Evolutionary conservation across 1,284 basidiomycete genomes (phyloP).

Genomic region (Schizophyllum amplum): DNA sequence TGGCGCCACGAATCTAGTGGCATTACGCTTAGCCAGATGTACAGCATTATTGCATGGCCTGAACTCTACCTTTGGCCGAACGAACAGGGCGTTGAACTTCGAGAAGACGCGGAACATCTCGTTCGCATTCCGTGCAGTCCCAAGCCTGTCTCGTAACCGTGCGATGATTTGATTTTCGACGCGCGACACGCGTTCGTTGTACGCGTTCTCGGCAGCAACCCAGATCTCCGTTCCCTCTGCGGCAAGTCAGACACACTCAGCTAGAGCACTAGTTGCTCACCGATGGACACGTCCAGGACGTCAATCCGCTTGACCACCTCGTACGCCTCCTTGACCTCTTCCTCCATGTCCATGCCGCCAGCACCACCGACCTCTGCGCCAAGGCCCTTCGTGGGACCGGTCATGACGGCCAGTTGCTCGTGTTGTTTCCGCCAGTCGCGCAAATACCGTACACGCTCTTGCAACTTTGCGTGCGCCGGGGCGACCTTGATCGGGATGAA

Average conservation of each 20-base stretch:
- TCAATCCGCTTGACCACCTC: constrained; percentile 95
- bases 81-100: constrained; percentile 97
- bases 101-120: constrained; percentile 99
- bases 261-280: constrained; percentile 31
- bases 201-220: constrained; percentile 93
- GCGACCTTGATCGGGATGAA: constrained; percentile 97
- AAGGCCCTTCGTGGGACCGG: constrained; percentile 85
- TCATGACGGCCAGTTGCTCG: constrained; percentile 96
- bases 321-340: constrained; percentile 92
- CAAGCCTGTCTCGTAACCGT: constrained; percentile 82
- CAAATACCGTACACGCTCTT: constrained; percentile 84
- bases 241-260: constrained; percentile 7
- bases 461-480: constrained; percentile 85
- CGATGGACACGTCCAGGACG: constrained; percentile 87
- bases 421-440: constrained; percentile 95
- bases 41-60: background rate
- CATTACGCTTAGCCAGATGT: too few species aligned
- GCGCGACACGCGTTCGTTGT: constrained; percentile 94
- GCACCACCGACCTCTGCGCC: constrained; percentile 65
- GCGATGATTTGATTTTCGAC: constrained; percentile 99
- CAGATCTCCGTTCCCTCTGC: constrained; percentile 97
- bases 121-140: constrained; percentile 94
- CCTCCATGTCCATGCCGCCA: constrained; percentile 91
- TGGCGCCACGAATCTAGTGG: constrained; percentile 86
- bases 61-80: constrained; percentile 85